These are phyloP conservation scores for Colletotrichum orchidophilum DNA, from an alignment of 2,329 filamentous ascomycete genomes.

Conservation along the genomic window DNA sequence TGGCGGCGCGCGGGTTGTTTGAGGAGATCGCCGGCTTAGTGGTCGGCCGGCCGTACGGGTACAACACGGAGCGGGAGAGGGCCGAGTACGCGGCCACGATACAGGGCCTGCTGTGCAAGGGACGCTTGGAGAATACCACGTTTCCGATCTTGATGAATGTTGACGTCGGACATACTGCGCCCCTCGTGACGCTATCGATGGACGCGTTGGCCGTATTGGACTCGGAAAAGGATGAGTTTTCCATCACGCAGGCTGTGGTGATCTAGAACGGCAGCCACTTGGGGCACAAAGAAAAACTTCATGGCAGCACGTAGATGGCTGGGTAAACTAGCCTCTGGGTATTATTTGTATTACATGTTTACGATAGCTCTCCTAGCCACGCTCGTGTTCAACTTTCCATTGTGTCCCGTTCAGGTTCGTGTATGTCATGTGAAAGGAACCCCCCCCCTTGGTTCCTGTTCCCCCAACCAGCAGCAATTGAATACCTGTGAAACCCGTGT, in stretches of 20 bases:
- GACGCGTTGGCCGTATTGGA: slow-evolving; percentile 50
- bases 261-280: not conserved
- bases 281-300: not conserved
- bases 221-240: slow-evolving; percentile 48
- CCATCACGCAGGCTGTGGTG: slow-evolving; percentile 39
- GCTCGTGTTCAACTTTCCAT: not conserved
- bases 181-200: slow-evolving; percentile 52
- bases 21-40: slow-evolving; percentile 52
- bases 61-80: slow-evolving; percentile 44
- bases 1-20: slow-evolving; percentile 52
- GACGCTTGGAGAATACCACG: slow-evolving; percentile 38
- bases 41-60: slow-evolving; percentile 52
- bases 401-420: slow-evolving; percentile 14
- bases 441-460: not conserved
- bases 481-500: slow-evolving; percentile 6
- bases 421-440: not conserved
- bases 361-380: not conserved
- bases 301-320: not conserved
- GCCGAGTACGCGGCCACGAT: slow-evolving; percentile 43
- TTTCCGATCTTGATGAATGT: slow-evolving; percentile 54
- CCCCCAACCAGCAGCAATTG: not conserved
- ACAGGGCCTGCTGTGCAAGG: slow-evolving; percentile 46
- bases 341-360: slow-evolving; percentile 30
- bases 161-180: slow-evolving; percentile 54
- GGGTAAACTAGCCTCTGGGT: slow-evolving; percentile 1